A percentile compares a stretch with the other conserved stretches of the same genome.
Conservation (phyloP, 2,329 filamentous ascomycete species). For the Colletotrichum echinochloae region DNA sequence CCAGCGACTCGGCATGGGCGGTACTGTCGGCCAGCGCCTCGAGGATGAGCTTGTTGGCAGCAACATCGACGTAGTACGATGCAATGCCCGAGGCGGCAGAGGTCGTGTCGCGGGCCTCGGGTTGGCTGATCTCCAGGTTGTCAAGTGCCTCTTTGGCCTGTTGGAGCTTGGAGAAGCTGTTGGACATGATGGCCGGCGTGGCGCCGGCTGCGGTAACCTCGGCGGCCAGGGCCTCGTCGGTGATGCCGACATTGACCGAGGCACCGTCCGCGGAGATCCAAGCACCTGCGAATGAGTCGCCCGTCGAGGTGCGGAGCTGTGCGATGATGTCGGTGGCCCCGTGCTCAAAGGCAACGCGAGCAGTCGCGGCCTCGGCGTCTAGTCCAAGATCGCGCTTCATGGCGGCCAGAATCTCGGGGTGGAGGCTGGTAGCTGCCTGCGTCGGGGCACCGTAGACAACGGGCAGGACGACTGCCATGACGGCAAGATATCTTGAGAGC, state of each 20-base stretch:
- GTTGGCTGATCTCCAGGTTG: constrained; percentile 52
- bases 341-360: constrained; percentile 53
- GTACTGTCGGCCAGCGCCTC: constrained; percentile 52
- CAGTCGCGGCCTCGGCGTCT: constrained; percentile 52
- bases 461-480: constrained; percentile 54
- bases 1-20: constrained; percentile 50
- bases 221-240: constrained; percentile 50
- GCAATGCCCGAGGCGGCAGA: constrained; percentile 49
- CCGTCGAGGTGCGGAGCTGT: constrained; percentile 48
- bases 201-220: constrained; percentile 53
- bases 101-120: constrained; percentile 44
- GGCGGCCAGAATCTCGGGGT: constrained; percentile 55
- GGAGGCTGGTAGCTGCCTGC: constrained; percentile 50
- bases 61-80: constrained; percentile 54
- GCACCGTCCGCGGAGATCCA: constrained; percentile 53
- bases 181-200: constrained; percentile 49
- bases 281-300: constrained; percentile 53
- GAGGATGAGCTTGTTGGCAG: constrained; percentile 55
- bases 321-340: constrained; percentile 53
- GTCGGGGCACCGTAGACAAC: constrained; percentile 55
- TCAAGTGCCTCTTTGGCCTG: constrained; percentile 57
- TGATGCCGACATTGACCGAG: constrained; percentile 52
- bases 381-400: constrained; percentile 58
- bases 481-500: constrained; percentile 53
- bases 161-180: constrained; percentile 53